Percentiles rank a stretch among this genome's conserved stretches.
Conservation (phyloP, 176 grass and related monocot species). For the Eleusine coracana region DNA sequence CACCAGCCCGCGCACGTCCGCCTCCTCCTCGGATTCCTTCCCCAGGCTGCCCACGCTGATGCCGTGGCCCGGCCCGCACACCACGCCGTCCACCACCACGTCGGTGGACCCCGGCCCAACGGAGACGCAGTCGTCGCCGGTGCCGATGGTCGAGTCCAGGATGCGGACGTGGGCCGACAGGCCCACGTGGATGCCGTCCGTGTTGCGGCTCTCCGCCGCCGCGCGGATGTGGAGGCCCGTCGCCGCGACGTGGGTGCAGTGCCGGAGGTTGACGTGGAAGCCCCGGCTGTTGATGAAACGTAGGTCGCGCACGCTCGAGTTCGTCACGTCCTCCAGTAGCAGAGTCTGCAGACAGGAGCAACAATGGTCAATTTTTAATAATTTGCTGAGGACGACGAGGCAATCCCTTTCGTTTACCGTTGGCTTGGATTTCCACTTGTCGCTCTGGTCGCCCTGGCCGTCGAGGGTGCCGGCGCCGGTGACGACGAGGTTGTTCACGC, state of each 20-base stretch:
- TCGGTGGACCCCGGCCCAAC: conserved; percentile 45
- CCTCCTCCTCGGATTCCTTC: conserved; percentile 26
- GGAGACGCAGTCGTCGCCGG: conserved; percentile 78
- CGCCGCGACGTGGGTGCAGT: conserved; percentile 17
- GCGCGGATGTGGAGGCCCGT: conserved; percentile 43
- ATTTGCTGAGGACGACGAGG: too few species aligned
- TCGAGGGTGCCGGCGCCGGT: conserved; percentile 52
- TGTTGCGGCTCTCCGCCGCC: conserved; percentile 57
- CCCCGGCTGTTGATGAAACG: conserved; percentile 46
- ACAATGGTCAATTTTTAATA: too few species aligned
- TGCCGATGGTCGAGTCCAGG: conserved; percentile 41
- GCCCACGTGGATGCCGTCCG: conserved; percentile 68
- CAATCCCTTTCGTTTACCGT: background rate
- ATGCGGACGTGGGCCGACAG: conserved; percentile 48
- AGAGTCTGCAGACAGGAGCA: conserved; percentile 14
- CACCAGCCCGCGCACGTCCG: conserved; percentile 40
- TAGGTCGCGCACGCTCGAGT: conserved; percentile 37
- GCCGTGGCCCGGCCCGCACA: conserved; percentile 68
- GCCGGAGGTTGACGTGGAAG: conserved; percentile 53
- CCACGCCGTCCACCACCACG: conserved; percentile 40
- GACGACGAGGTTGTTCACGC: conserved; percentile 39
- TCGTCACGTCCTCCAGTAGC: conserved; percentile 20
- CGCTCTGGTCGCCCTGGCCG: conserved; percentile 18
- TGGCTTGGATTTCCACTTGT: background rate
- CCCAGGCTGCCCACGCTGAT: conserved; percentile 75